Evolutionary conservation across 441 rosid species (phyloP).

Genomic region (Macaranga tanarius): DNA sequence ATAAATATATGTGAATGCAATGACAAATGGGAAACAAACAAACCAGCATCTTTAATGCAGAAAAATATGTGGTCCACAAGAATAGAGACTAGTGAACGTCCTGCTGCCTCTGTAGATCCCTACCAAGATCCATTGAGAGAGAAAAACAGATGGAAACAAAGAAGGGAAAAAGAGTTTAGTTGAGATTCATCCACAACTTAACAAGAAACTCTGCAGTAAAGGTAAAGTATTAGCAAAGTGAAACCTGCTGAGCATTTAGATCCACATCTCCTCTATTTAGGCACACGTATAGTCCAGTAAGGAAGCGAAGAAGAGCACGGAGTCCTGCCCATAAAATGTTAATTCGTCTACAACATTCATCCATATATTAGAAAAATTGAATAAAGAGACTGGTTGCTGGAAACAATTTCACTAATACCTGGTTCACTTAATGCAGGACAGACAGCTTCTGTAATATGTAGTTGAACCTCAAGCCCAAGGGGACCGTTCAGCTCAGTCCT

Average conservation of each 20-base stretch:
- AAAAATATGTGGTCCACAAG: constrained; percentile 97
- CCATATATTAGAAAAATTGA: constrained; percentile 13
- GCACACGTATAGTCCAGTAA: constrained; percentile 91
- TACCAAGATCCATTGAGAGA: constrained; percentile 33
- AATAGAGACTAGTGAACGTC: constrained; percentile 78
- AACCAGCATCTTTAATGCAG: constrained; percentile 93
- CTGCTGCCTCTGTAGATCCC: constrained; percentile 91
- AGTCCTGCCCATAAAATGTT: constrained; percentile 57
- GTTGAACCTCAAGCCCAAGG: constrained; percentile 96
- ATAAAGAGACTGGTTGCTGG: constrained; percentile 3
- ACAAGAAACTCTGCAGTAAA: constrained; percentile 1
- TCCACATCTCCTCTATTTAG: constrained; percentile 95
- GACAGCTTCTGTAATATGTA: constrained; percentile 91
- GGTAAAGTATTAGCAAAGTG: constrained; percentile 15
- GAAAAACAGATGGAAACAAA: constrained; percentile 13
- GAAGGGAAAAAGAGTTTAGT: constrained; percentile 12
- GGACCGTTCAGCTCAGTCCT: constrained; percentile 91
- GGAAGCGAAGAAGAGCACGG: constrained; percentile 96
- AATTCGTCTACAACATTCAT: constrained; percentile 13
- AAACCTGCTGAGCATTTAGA: constrained; percentile 84
- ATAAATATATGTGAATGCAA: background rate
- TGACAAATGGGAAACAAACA: constrained; percentile 26
- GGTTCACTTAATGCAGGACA: constrained; percentile 99
- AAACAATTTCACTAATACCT: constrained; percentile 43
- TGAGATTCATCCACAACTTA: constrained; percentile 19